A percentile compares a stretch with the other conserved stretches of the same genome.
These are phyloP conservation scores for Triticum turgidum DNA, from an alignment of 176 grass and related monocot species.

Conservation along the genomic window DNA sequence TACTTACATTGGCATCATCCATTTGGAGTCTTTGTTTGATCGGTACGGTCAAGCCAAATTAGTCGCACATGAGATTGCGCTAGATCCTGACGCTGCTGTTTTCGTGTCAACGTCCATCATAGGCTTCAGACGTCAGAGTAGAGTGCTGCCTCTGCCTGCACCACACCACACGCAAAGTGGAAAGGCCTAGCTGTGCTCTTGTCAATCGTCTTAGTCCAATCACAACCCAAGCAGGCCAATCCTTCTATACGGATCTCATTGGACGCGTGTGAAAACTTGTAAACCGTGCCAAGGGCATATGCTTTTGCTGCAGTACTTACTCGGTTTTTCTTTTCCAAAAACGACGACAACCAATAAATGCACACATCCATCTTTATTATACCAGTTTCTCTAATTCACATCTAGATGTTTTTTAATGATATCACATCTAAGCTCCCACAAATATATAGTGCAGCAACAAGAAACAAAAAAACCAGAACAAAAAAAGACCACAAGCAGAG, in stretches of 20 bases:
- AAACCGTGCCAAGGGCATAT: not conserved
- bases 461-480: too few relatives aligned
- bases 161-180: slow-evolving; percentile 13
- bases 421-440: too few relatives aligned
- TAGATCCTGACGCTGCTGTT: not conserved
- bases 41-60: not conserved
- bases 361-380: too few relatives aligned
- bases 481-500: too few relatives aligned
- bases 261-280: not conserved
- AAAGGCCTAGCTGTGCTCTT: not conserved
- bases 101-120: not conserved
- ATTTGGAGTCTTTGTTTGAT: not conserved
- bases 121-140: not conserved
- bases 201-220: not conserved
- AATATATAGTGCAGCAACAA: too few relatives aligned
- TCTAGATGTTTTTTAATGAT: too few relatives aligned
- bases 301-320: too few relatives aligned
- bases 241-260: not conserved
- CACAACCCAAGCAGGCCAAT: not conserved
- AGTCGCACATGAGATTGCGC: not conserved
- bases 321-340: too few relatives aligned
- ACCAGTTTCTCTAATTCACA: too few relatives aligned
- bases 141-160: not conserved
- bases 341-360: too few relatives aligned
- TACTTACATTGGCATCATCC: too few relatives aligned